Evolutionary conservation across 1,139 yeast species (phyloP).

Genomic region (Debaryomycetaceae sp.): DNA sequence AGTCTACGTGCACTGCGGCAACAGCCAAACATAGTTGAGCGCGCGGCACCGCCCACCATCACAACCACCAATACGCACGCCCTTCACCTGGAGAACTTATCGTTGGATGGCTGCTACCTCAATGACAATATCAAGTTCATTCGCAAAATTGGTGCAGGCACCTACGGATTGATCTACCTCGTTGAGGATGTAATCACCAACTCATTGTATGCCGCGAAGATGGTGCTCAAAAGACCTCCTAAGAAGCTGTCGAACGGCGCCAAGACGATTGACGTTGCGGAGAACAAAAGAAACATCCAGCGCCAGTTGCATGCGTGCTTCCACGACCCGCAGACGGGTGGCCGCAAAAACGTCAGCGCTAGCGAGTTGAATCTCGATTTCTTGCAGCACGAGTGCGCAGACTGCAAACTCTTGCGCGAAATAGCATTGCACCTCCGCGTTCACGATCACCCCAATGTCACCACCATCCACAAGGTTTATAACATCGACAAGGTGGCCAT

Average conservation of each 20-base stretch:
- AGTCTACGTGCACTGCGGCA: neutral
- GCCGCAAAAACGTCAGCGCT: slow-evolving; percentile 10
- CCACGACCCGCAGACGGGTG: slow-evolving; percentile 10
- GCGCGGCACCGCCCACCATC: slow-evolving; percentile 1
- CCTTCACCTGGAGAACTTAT: slow-evolving; percentile 1
- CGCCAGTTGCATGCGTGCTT: slow-evolving; percentile 28
- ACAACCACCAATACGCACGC: slow-evolving; percentile 1
- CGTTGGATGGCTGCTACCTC: slow-evolving; percentile 5
- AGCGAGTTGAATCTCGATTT: slow-evolving; percentile 39
- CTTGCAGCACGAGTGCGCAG: slow-evolving; percentile 37
- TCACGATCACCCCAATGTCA: slow-evolving; percentile 72
- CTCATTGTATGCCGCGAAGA: slow-evolving; percentile 65
- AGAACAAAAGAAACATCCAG: slow-evolving; percentile 31
- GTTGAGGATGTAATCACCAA: slow-evolving; percentile 55
- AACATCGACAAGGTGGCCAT: slow-evolving; percentile 51
- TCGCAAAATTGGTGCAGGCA: slow-evolving; percentile 78
- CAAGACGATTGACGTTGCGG: slow-evolving; percentile 18
- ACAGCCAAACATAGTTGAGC: no score
- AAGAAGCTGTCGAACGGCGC: slow-evolving; percentile 10
- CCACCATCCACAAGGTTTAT: slow-evolving; percentile 70
- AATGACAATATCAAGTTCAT: slow-evolving; percentile 23
- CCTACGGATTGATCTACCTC: slow-evolving; percentile 79
- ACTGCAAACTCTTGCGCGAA: slow-evolving; percentile 56
- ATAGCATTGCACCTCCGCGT: slow-evolving; percentile 69
- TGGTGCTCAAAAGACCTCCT: slow-evolving; percentile 49